These are phyloP conservation scores for Cladophialophora immunda DNA, from an alignment of 2,329 filamentous ascomycete species.

Conservation along the genomic window DNA sequence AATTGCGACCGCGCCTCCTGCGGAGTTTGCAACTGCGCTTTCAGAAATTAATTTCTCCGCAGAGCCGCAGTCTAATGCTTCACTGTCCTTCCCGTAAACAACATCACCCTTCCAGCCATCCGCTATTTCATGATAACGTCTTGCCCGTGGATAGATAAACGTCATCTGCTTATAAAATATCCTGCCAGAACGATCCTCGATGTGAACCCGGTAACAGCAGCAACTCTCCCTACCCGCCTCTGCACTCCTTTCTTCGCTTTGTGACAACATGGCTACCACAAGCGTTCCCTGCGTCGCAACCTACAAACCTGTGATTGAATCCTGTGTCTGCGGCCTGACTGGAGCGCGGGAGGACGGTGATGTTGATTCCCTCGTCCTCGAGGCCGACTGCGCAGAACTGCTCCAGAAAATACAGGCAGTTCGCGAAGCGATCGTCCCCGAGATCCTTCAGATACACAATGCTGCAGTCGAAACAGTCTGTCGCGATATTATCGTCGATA, in stretches of 20 bases:
- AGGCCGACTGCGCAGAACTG: constrained; percentile 38
- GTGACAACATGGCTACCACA: constrained; percentile 31
- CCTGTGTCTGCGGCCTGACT: constrained; percentile 25
- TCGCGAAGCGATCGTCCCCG: constrained; percentile 31
- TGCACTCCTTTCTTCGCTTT: constrained; percentile 4
- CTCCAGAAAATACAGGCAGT: constrained; percentile 28
- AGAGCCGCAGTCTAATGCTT: not conserved
- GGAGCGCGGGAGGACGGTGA: constrained; percentile 27
- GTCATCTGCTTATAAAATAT: no score
- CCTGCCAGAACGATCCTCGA: no score
- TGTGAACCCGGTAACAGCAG: constrained; percentile 7
- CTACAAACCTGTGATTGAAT: constrained; percentile 36
- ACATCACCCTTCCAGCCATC: not conserved
- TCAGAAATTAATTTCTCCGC: constrained; percentile 22
- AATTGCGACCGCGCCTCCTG: constrained; percentile 17
- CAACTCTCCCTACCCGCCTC: not conserved
- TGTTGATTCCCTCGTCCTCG: constrained; percentile 26
- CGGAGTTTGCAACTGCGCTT: constrained; percentile 6
- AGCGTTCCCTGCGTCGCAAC: constrained; percentile 34
- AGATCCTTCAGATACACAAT: constrained; percentile 63
- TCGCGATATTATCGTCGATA: constrained; percentile 78
- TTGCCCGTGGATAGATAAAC: no score
- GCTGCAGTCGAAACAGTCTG: constrained; percentile 84
- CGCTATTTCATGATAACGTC: not conserved
- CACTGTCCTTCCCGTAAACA: not conserved